Conservation (phyloP, 352 stramenopile genomes). For the Phytophthora agathidicida region DNA sequence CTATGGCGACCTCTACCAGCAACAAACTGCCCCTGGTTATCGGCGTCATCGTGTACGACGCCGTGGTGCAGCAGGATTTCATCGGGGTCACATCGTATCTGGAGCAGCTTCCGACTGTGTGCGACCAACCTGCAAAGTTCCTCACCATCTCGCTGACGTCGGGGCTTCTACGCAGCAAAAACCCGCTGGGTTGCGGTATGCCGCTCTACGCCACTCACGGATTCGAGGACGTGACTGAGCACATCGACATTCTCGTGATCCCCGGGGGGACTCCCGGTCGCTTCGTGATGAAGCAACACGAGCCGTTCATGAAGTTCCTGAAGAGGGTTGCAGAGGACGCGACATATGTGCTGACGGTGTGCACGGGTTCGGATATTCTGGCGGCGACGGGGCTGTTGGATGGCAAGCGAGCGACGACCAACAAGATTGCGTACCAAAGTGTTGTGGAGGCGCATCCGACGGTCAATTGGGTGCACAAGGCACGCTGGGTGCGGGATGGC, state of each 20-base stretch:
- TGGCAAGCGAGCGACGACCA: slow-evolving; percentile 58
- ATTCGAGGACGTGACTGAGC: slow-evolving; percentile 29
- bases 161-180: slow-evolving; percentile 43
- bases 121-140: slow-evolving; percentile 51
- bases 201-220: slow-evolving; percentile 42
- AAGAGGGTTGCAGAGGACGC: slow-evolving; percentile 28
- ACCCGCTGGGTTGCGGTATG: slow-evolving; percentile 36
- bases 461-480: slow-evolving; percentile 60
- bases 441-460: slow-evolving; percentile 36
- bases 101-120: slow-evolving; percentile 54
- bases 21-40: slow-evolving; percentile 35
- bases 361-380: slow-evolving; percentile 56
- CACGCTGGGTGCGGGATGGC: slow-evolving; percentile 64
- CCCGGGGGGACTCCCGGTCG: slow-evolving; percentile 39
- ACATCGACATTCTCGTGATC: slow-evolving; percentile 55
- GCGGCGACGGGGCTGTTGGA: slow-evolving; percentile 50
- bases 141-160: slow-evolving; percentile 47
- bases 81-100: slow-evolving; percentile 63
- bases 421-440: slow-evolving; percentile 58
- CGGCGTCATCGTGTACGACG: slow-evolving; percentile 65
- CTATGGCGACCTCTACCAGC: slow-evolving; percentile 11
- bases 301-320: slow-evolving; percentile 49
- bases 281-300: slow-evolving; percentile 40
- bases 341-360: slow-evolving; percentile 57
- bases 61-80: slow-evolving; percentile 67